Base-by-base conservation (phyloP, 495 filamentous ascomycete species). In the Daldinia childiae region DNA sequence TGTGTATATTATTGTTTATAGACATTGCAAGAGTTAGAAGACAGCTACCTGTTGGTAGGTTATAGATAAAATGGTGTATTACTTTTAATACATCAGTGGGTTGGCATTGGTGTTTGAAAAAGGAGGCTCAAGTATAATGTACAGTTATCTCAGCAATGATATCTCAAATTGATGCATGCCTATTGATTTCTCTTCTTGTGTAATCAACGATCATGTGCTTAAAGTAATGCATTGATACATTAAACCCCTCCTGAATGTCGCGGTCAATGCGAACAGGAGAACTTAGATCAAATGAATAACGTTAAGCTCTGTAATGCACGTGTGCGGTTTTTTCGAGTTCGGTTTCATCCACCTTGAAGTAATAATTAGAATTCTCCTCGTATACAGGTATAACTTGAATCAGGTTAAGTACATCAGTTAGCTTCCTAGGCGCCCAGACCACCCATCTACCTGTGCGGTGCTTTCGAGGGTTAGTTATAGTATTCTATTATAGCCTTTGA, bases 391-490 rank as follows among this genome's bases (percentile, higher is more conserved):
- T 6, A 57, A 55, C 52, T 56, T 66, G 67, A 74, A 50, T 9
- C 0, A 32, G 30, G 1, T 32, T 11, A 32, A 9, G 8, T 54
- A 77, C 66, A 52, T 66, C 68, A 41, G 54, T 77, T 12, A 69
- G 52, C 34, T 69, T 68, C 61, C 76, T 75, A 3, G 62, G 32
- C 12, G 68, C 67, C 36, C 58, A 68, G 29, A 70, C 30, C 5
- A 65, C 21, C 68, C 68, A 70, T n/a, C 38, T 38, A 17, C 62
- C 62, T 11, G 27, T 50, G 11, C 68, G 68, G 45, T 45, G 38
- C 67, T 69, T 34, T 1, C 2, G 39, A n/a, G 19, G 27, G n/a
- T 64, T 3, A 64, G 61, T 26, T n/a, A 21, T 12, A 21, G 58
- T 36, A 21, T 4, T 21, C 15, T 17, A 30, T 12, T 8, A 39